A percentile compares a stretch with the other conserved stretches of the same genome.
These are phyloP conservation scores for Striga hermonthica DNA, from an alignment of 305 asterid genomes.

Conservation along the genomic window DNA sequence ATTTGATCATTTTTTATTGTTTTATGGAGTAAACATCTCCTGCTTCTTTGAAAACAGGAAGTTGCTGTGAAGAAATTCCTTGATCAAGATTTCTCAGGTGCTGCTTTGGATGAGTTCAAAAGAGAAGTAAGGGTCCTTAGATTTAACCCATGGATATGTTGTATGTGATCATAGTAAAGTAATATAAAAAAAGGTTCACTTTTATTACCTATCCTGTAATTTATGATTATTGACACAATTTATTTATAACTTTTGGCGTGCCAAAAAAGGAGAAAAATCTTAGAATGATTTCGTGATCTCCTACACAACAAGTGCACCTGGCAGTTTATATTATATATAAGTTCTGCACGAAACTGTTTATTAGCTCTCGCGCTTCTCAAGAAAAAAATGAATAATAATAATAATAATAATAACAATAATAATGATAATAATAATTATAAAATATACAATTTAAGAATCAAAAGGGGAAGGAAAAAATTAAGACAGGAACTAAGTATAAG, in stretches of 20 bases:
- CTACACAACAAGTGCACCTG: slow-evolving; percentile 8
- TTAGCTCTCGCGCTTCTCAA: neutral
- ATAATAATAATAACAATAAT: too few relatives aligned
- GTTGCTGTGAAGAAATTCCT: slow-evolving; percentile 99
- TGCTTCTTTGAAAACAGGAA: slow-evolving; percentile 49
- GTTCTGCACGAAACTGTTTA: slow-evolving; percentile 12
- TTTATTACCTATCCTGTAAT: slow-evolving; percentile 15
- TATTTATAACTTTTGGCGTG: slow-evolving; percentile 12
- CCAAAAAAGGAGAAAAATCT: neutral
- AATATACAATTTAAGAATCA: too few relatives aligned
- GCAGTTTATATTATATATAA: slow-evolving; percentile 19
- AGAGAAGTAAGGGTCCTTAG: slow-evolving; percentile 71
- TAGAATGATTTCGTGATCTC: neutral
- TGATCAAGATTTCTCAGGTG: slow-evolving; percentile 99
- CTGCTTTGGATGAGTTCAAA: slow-evolving; percentile 98
- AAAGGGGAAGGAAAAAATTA: neutral
- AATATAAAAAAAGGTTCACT: neutral
- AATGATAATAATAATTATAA: too few relatives aligned
- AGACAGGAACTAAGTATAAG: neutral
- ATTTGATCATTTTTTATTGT: neutral
- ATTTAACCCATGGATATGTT: neutral
- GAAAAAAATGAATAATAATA: neutral
- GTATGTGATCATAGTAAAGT: neutral
- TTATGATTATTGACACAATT: slow-evolving; percentile 21
- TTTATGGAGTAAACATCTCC: slow-evolving; percentile 6